phyloP scores from a whole-genome alignment of 192 early-diverging fungal species.

The Ambispora gerdemannii region DNA sequence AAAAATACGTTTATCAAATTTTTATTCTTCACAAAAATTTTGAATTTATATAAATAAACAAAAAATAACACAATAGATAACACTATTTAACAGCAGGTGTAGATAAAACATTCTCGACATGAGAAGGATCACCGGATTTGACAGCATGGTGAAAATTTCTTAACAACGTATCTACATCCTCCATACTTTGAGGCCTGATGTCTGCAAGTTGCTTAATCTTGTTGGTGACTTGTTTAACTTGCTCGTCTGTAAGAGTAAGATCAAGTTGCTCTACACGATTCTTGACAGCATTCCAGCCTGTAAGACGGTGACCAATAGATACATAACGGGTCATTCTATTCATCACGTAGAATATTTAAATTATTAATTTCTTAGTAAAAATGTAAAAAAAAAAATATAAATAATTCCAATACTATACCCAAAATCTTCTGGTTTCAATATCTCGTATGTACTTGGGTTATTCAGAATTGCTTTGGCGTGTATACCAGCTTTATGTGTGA shows the following conservation, averaged over 20 bases:
- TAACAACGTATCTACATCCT: conserved; percentile 87
- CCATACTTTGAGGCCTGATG: conserved; percentile 86
- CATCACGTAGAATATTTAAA: not conserved
- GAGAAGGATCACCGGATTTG: conserved; percentile 49
- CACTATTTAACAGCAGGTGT: conserved; percentile 28
- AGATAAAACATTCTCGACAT: conserved; percentile 38
- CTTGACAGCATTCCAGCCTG: conserved; percentile 99
- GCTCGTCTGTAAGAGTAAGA: conserved; percentile 77
- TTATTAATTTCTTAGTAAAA: not conserved
- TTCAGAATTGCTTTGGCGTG: conserved; percentile 99
- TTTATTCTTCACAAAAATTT: too few relatives aligned
- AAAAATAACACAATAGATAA: too few relatives aligned
- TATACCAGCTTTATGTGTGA: conserved; percentile 99
- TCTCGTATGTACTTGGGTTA: conserved; percentile 98
- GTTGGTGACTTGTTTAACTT: conserved; percentile 87
- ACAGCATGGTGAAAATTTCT: conserved; percentile 72
- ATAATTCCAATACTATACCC: conserved; percentile 43
- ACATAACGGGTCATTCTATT: conserved; percentile 89
- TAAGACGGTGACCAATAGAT: conserved; percentile 93
- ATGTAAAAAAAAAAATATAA: not conserved
- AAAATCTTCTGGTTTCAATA: conserved; percentile 97
- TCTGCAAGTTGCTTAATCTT: conserved; percentile 96
- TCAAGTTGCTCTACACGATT: conserved; percentile 93
- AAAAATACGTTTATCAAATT: too few relatives aligned
- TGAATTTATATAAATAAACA: too few relatives aligned